phyloP scores from a whole-genome alignment of 805 yeast genomes.

The baker's yeast (Saccharomyces cerevisiae) region DNA sequence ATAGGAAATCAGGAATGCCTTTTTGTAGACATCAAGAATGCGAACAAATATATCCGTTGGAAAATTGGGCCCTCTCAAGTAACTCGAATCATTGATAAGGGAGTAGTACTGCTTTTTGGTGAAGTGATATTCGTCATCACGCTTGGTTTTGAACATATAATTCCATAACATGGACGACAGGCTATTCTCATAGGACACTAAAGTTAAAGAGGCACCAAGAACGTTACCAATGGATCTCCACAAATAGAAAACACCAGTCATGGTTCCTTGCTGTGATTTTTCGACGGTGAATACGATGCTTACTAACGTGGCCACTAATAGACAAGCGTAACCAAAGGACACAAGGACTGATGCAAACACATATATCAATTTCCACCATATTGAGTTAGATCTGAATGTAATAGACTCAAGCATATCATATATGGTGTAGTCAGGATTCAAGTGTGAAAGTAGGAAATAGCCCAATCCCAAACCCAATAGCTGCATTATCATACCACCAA shows the following conservation, averaged over 20 bases:
- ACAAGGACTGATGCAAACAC: slow-evolving; percentile 30
- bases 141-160: slow-evolving; percentile 21
- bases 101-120: slow-evolving; percentile 17
- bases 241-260: slow-evolving; percentile 42
- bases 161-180: slow-evolving; percentile 27
- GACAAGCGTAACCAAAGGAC: slow-evolving; percentile 44
- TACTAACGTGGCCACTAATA: slow-evolving; percentile 54
- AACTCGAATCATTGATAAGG: slow-evolving; percentile 25
- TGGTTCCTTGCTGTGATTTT: slow-evolving; percentile 38
- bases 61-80: slow-evolving; percentile 19
- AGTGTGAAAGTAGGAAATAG: slow-evolving; percentile 10
- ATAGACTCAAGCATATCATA: background rate
- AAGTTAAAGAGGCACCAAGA: slow-evolving; percentile 37
- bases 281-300: slow-evolving; percentile 40
- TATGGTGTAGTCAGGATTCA: slow-evolving; percentile 14
- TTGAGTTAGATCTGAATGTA: slow-evolving; percentile 10
- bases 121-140: slow-evolving; percentile 9
- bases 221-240: slow-evolving; percentile 44
- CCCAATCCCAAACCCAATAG: slow-evolving; percentile 15
- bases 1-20: slow-evolving; percentile 24
- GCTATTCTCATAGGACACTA: slow-evolving; percentile 32
- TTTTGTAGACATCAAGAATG: slow-evolving; percentile 19
- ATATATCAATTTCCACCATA: slow-evolving; percentile 27
- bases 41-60: slow-evolving; percentile 10
- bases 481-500: slow-evolving; percentile 19